Percentiles rank a stretch among this genome's conserved stretches.
Conservation (phyloP, 2,329 filamentous ascomycete genomes). For the Nothopassalora personata region DNA sequence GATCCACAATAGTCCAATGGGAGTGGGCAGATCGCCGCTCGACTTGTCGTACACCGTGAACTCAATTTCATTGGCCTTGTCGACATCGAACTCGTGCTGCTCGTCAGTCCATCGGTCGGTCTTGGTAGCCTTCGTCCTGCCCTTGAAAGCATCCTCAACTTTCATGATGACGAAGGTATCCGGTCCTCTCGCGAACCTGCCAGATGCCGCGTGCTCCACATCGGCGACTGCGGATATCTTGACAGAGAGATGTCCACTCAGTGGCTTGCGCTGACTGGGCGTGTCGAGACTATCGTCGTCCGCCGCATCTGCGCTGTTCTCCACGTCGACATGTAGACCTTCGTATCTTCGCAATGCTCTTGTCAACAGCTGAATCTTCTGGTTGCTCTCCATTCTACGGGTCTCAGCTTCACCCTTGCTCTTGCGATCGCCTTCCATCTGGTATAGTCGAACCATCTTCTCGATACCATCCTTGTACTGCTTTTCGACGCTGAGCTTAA, state of each 20-base stretch:
- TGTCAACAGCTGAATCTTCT: constrained; percentile 93
- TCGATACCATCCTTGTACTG: constrained; percentile 98
- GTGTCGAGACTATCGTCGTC: constrained; percentile 97
- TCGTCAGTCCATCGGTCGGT: constrained; percentile 91
- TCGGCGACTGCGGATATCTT: constrained; percentile 85
- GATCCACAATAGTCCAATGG: constrained; percentile 93
- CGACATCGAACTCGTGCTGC: constrained; percentile 84
- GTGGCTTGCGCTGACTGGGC: constrained; percentile 90
- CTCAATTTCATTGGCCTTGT: constrained; percentile 98
- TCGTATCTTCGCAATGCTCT: constrained; percentile 96
- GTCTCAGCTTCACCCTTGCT: constrained; percentile 89
- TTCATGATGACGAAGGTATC: constrained; percentile 96
- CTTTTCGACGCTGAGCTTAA: constrained; percentile 97
- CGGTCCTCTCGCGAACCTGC: constrained; percentile 79
- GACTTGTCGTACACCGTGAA: constrained; percentile 96
- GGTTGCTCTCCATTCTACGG: constrained; percentile 86
- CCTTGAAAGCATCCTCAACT: constrained; percentile 89
- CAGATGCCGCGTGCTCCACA: constrained; percentile 81
- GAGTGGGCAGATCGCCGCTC: constrained; percentile 70
- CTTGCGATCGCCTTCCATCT: constrained; percentile 95
- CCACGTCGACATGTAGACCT: constrained; percentile 88
- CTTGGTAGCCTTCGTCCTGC: constrained; percentile 76
- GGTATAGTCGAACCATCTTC: constrained; percentile 97
- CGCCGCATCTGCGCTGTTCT: constrained; percentile 28
- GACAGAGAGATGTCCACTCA: constrained; percentile 83